Evolutionary conservation across 129 eudicot species (phyloP), one percentile per base, ranked within the genome.

Genomic region (Deinandra increscens): DNA sequence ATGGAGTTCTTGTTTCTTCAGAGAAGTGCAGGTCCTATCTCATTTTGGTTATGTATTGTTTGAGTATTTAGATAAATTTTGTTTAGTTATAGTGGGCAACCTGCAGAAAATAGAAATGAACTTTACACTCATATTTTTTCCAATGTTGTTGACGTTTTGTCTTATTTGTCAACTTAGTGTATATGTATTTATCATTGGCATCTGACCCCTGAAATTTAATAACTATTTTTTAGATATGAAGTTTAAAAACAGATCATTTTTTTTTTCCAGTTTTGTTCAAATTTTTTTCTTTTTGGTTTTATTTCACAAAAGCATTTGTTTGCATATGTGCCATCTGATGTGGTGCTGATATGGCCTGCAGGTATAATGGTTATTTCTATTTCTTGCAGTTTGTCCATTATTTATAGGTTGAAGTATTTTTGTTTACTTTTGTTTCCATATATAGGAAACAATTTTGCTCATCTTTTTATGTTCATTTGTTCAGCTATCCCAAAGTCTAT

Each of bases 21-120:
- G 99, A 87, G 77, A 94, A 86, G 77, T 94, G 97, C 99, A 94
- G 99, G 99, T 91, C 62, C 37, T 38, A 0, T 79, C 46, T 53
- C 70, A 45, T 42, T 43, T 59, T 17, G 6, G n/a, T 62, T 36
- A 3, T 74, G 26, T 33, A 20, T 31, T 29, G 38, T 61, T 10
- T 31, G 38, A 18, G 41, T 41, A 53, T 69, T 64, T 6, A 20
- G 23, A 45, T 43, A 8, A 14, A 13, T 5, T 45, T n/a, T 67
- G 23, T 60, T n/a, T 19, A 19, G 12, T 58, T 58, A 23, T 58
- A 26, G n/a, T 12, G 64, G 64, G 19, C 20, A 58, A 58, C 29
- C 38, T 58, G 64, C 41, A 31, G 39, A 26, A 29, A 58, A 29
- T 31, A 58, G 41, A 13, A 29, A 29, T 2, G 19, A 29, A 29